phyloP scores from a whole-genome alignment of 768 basidiomycete species.

The Tulasnella sp. region DNA sequence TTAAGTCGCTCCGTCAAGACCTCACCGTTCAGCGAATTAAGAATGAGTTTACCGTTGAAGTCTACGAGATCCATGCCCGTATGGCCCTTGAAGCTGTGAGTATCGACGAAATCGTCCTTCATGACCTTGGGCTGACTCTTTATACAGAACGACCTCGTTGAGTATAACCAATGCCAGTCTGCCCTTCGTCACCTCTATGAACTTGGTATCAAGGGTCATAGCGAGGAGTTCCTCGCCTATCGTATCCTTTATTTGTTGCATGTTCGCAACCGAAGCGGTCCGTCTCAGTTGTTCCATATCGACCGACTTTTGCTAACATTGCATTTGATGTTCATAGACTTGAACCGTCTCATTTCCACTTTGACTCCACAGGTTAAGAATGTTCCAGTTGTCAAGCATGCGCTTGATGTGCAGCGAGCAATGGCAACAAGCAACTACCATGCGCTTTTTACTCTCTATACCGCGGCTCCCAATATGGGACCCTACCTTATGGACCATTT shows the following conservation, averaged over 20 bases:
- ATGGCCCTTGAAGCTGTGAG: conserved; percentile 92
- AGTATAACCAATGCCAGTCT: conserved; percentile 98
- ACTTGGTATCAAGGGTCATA: conserved; percentile 87
- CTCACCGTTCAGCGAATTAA: conserved; percentile 98
- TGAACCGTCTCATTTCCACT: conserved; percentile 96
- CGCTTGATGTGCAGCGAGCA: conserved; percentile 85
- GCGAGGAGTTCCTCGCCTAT: conserved; percentile 96
- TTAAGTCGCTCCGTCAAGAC: conserved; percentile 97
- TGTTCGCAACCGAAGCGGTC: conserved; percentile 91
- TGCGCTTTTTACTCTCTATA: conserved; percentile 82
- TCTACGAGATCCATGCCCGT: conserved; percentile 97
- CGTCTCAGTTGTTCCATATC: conserved; percentile 40
- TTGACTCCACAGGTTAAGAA: conserved; percentile 91
- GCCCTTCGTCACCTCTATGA: conserved; percentile 89
- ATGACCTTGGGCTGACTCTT: conserved; percentile 27
- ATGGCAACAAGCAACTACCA: conserved; percentile 94
- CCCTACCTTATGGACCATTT: conserved; percentile 99
- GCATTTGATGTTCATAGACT: conserved; percentile 60
- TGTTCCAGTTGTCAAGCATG: conserved; percentile 79
- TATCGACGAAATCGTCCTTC: conserved; percentile 30
- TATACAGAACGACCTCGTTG: conserved; percentile 90
- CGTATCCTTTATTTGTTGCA: conserved; percentile 95
- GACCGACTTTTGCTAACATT: neutral
- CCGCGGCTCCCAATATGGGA: conserved; percentile 91
- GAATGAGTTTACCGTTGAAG: conserved; percentile 95